Conservation (phyloP, 2,329 filamentous ascomycete genomes). For the Microdochium paspali region DNA sequence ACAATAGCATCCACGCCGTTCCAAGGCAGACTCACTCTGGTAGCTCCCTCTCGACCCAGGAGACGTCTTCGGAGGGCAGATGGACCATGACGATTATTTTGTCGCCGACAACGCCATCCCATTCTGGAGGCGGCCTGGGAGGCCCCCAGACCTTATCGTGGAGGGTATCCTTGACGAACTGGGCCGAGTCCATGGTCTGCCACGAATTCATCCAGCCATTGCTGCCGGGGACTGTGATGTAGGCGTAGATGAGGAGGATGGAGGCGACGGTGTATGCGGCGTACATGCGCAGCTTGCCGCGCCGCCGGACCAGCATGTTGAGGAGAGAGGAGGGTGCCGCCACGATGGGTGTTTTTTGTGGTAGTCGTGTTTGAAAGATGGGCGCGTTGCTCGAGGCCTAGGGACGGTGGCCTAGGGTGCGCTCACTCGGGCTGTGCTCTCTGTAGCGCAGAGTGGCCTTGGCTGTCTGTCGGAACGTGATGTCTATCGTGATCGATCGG, state of each 20-base stretch:
- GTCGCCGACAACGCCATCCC: neutral
- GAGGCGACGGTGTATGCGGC: neutral
- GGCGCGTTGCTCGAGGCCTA: too few species aligned
- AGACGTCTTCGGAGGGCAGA: neutral
- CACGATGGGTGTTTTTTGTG: neutral
- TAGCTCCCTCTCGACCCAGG: neutral
- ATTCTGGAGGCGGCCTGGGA: neutral
- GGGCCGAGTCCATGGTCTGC: slow-evolving; percentile 1
- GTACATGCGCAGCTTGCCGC: neutral
- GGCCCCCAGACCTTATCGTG: neutral
- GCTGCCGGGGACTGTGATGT: slow-evolving; percentile 1
- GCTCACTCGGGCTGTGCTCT: too few species aligned
- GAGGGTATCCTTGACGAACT: neutral
- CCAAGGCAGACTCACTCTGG: neutral
- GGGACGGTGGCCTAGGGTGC: too few species aligned
- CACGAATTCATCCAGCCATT: neutral
- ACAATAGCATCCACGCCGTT: too few species aligned
- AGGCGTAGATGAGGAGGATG: neutral
- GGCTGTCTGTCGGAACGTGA: too few species aligned
- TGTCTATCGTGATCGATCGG: too few species aligned
- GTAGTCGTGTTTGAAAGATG: too few species aligned
- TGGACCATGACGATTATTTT: neutral
- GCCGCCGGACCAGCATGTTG: neutral
- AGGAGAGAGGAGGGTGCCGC: neutral
- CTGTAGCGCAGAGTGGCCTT: too few species aligned